Evolutionary conservation across 2,329 filamentous ascomycete genomes (phyloP), one percentile per base, ranked within the genome.

Genomic region (Colletotrichum cuscutae): DNA sequence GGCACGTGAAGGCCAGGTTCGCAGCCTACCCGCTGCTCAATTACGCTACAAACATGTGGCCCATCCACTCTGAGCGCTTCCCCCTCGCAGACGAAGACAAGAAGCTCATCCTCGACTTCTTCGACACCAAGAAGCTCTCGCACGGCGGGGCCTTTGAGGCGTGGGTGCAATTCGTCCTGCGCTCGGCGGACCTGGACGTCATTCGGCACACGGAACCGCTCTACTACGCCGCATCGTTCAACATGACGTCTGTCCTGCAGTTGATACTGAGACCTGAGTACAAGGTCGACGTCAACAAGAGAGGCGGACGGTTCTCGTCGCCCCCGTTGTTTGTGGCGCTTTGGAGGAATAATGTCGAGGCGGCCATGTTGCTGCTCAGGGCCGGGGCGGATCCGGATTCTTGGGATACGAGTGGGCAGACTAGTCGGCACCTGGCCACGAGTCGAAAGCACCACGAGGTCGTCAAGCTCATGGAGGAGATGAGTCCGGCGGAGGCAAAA

Each of bases 221-320:
- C 5, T 78, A 77, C 68, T 78, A 78, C 66, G 77, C 77, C 19
- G 75, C 77, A 3, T 78, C 77, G 8, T 78, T 76, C 73, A 76
- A 78, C 64, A 78, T 78, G 76, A 32, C 74, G 0, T 74, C 75
- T 3, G 68, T 77, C 35, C 64, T 78, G 2, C 67, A 70, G 57
- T 42, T 77, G 6, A 68, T 78, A 12, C 71, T 78, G 0, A 72
- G 70, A 4, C 76, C 74, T 6, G 75, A 74, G 26, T 64, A 73
- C 5, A 71, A 63, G 9, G 67, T 76, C 26, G 74, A 76, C 15
- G 32, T 78, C 24, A 68, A 78, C 12, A 69, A 68, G 11, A 72
- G 62, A 13, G 77, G 75, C 2, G 77, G 77, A 1, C 71, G 77
- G 2, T 77, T 73, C 63, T 60, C 57, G 7, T 77, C 76, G 5